phyloP scores from a whole-genome alignment of 2,329 filamentous ascomycete species.

The Fusarium gaditjirri region DNA sequence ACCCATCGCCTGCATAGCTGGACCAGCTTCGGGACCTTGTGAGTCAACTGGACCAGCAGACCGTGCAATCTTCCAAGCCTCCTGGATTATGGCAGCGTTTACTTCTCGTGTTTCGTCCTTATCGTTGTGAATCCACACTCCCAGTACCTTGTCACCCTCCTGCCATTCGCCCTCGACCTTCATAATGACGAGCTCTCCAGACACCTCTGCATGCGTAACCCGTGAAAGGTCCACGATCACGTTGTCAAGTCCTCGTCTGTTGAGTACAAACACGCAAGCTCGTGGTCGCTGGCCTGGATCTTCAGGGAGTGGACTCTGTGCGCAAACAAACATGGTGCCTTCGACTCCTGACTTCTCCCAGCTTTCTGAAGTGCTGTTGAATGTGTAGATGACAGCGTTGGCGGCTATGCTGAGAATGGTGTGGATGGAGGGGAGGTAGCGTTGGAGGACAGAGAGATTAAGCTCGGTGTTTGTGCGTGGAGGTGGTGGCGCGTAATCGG shows the following conservation, averaged over 20 bases:
- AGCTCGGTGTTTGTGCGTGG: conserved; percentile 84
- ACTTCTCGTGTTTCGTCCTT: conserved; percentile 56
- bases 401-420: conserved; percentile 83
- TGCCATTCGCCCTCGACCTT: conserved; percentile 52
- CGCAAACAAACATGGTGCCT: conserved; percentile 89
- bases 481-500: conserved; percentile 56
- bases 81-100: conserved; percentile 55
- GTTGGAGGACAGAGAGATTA: conserved; percentile 84
- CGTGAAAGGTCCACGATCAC: conserved; percentile 72
- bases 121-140: conserved; percentile 66
- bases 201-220: conserved; percentile 72
- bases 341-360: conserved; percentile 92
- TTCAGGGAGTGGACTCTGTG: conserved; percentile 60
- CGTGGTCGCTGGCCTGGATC: conserved; percentile 50
- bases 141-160: conserved; percentile 57
- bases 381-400: conserved; percentile 87
- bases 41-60: conserved; percentile 44
- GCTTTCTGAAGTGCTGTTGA: conserved; percentile 68
- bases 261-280: conserved; percentile 76
- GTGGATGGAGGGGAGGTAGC: conserved; percentile 80
- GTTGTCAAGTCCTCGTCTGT: conserved; percentile 77
- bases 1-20: conserved; percentile 58
- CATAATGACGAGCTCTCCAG: conserved; percentile 64
- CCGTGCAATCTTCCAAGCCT: conserved; percentile 55
- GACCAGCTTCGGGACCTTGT: conserved; percentile 50